Conservation (phyloP, 345 rosid genomes). For the Aegle marmelos region DNA sequence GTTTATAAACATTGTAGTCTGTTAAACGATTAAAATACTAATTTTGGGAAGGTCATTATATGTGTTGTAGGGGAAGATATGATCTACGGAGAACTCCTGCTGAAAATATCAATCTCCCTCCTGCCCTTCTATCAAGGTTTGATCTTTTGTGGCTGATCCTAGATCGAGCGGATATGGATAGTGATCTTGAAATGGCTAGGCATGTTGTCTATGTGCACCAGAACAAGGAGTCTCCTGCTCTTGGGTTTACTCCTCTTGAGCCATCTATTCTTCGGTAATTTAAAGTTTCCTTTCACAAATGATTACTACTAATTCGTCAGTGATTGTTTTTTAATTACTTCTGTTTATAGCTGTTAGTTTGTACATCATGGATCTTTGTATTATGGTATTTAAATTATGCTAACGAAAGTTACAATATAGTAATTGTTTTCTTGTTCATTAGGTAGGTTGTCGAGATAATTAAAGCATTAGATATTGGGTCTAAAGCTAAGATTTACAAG, state of each 20-base stretch:
- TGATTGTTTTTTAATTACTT: background rate
- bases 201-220: conserved; percentile 93
- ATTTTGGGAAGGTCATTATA: conserved; percentile 10
- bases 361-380: background rate
- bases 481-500: background rate
- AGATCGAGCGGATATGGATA: conserved; percentile 96
- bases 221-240: conserved; percentile 83
- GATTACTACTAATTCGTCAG: background rate
- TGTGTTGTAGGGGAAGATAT: conserved; percentile 82
- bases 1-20: conserved; percentile 1
- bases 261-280: conserved; percentile 81
- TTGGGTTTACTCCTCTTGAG: conserved; percentile 87
- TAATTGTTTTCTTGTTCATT: background rate
- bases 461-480: background rate
- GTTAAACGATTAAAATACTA: conserved; percentile 2
- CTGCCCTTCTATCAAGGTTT: conserved; percentile 91
- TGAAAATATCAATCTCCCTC: conserved; percentile 95
- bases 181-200: conserved; percentile 93
- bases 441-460: background rate
- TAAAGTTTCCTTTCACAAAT: conserved; percentile 4
- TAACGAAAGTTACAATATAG: background rate
- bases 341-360: background rate
- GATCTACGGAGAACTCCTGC: conserved; percentile 95
- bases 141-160: conserved; percentile 95
- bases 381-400: background rate